A percentile compares a stretch with the other conserved stretches of the same genome.
These are phyloP conservation scores for Ceratocystis colombiana DNA, from an alignment of 2,329 filamentous ascomycete species.

Conservation along the genomic window DNA sequence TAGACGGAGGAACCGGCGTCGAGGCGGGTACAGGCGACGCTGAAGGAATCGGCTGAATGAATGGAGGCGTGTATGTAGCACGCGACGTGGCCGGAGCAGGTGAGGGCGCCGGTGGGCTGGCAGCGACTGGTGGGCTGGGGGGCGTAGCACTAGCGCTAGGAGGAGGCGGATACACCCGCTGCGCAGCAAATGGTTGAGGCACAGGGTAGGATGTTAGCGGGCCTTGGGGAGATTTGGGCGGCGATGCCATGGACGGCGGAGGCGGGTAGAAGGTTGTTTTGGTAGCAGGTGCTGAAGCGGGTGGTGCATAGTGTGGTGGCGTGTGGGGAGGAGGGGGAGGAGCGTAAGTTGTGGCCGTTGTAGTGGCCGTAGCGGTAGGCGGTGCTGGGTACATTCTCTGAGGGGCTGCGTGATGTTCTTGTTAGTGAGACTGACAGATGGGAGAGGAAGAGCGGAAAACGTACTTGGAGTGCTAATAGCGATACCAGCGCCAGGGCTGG, in stretches of 20 bases:
- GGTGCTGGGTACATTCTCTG: conserved; percentile 28
- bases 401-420: conserved; percentile 4
- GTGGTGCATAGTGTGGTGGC: conserved; percentile 28
- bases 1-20: neutral
- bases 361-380: conserved; percentile 4
- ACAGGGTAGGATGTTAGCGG: conserved; percentile 32
- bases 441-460: neutral
- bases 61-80: neutral
- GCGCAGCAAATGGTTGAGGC: conserved; percentile 28
- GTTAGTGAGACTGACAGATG: neutral
- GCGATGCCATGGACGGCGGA: conserved; percentile 33
- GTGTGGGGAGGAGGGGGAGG: conserved; percentile 20
- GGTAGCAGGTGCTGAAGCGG: conserved; percentile 39
- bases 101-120: neutral
- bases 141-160: conserved; percentile 27
- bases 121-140: conserved; percentile 13
- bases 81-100: neutral
- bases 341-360: conserved; percentile 24
- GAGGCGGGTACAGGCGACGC: neutral
- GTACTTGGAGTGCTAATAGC: conserved; percentile 20
- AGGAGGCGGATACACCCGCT: conserved; percentile 30
- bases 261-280: conserved; percentile 40
- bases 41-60: neutral
- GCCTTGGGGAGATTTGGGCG: conserved; percentile 30
- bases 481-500: conserved; percentile 28